Conservation (phyloP, 2,329 filamentous ascomycete genomes). For the Chrysosporium keratinophilum region DNA sequence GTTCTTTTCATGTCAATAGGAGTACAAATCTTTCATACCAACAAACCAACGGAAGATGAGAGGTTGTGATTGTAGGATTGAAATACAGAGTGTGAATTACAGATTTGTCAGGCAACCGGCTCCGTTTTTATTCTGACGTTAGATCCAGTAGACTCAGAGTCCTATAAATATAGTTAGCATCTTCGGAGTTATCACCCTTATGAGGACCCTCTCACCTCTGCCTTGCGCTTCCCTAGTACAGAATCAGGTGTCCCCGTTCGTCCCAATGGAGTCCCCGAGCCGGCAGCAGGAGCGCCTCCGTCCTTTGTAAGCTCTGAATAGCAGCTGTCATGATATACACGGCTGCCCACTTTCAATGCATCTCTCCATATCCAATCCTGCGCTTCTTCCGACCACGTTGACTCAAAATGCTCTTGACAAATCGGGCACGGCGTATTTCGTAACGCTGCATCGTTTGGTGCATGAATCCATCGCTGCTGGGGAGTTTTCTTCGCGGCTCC, state of each 20-base stretch:
- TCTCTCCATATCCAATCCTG: slow-evolving; percentile 98
- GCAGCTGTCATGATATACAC: slow-evolving; percentile 84
- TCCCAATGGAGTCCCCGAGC: slow-evolving; percentile 25
- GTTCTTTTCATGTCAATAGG: no score
- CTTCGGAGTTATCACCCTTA: not conserved
- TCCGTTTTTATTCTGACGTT: slow-evolving; percentile 35
- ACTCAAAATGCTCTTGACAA: slow-evolving; percentile 90
- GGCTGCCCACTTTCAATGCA: slow-evolving; percentile 62
- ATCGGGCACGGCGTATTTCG: slow-evolving; percentile 78
- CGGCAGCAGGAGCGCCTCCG: slow-evolving; percentile 26
- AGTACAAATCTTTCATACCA: no score
- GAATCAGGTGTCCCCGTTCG: slow-evolving; percentile 48
- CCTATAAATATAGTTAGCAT: slow-evolving; percentile 17
- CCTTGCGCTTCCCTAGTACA: slow-evolving; percentile 63
- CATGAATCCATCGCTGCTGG: slow-evolving; percentile 63
- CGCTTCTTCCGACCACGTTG: slow-evolving; percentile 79
- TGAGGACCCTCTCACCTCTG: slow-evolving; percentile 43
- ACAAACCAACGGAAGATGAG: no score
- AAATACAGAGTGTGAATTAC: not conserved
- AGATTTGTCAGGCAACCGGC: slow-evolving; percentile 22
- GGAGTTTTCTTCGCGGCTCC: slow-evolving; percentile 45
- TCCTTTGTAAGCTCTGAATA: slow-evolving; percentile 70
- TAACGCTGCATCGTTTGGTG: slow-evolving; percentile 65
- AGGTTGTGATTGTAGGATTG: not conserved
- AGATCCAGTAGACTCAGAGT: slow-evolving; percentile 28